Conservation (phyloP, 2,329 filamentous ascomycete species). For the Talaromyces atroroseus region DNA sequence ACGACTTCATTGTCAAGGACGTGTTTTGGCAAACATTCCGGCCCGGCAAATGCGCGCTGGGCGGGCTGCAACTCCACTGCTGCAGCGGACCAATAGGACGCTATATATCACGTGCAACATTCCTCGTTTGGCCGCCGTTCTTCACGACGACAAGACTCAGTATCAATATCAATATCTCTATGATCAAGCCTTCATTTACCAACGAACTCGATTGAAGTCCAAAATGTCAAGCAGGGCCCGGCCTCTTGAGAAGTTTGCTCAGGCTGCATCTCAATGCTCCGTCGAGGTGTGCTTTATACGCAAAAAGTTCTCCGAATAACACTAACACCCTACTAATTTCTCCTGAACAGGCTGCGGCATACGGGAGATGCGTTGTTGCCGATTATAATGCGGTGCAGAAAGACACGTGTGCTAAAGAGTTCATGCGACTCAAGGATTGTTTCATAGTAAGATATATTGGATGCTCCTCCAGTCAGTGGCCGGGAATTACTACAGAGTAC, state of each 20-base stretch:
- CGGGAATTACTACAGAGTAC: background rate
- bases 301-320: background rate
- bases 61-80: background rate
- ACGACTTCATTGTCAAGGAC: background rate
- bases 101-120: background rate
- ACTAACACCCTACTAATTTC: background rate
- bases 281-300: conserved; percentile 50
- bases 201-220: background rate
- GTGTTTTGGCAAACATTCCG: conserved; percentile 19
- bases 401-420: conserved; percentile 83
- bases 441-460: conserved; percentile 59
- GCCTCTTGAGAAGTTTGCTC: conserved; percentile 64
- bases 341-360: conserved; percentile 63
- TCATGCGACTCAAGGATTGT: conserved; percentile 79
- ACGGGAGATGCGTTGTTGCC: conserved; percentile 84
- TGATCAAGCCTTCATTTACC: background rate
- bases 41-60: background rate
- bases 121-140: background rate
- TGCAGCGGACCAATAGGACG: background rate
- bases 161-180: no score
- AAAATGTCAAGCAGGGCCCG: conserved; percentile 49
- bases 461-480: background rate
- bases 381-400: conserved; percentile 89
- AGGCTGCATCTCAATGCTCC: conserved; percentile 60
- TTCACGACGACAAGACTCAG: background rate